Percentiles rank a stretch among this genome's conserved stretches.
These are phyloP conservation scores for Sarocladium brachiariae DNA, from an alignment of 2,329 filamentous ascomycete species.

Conservation along the genomic window DNA sequence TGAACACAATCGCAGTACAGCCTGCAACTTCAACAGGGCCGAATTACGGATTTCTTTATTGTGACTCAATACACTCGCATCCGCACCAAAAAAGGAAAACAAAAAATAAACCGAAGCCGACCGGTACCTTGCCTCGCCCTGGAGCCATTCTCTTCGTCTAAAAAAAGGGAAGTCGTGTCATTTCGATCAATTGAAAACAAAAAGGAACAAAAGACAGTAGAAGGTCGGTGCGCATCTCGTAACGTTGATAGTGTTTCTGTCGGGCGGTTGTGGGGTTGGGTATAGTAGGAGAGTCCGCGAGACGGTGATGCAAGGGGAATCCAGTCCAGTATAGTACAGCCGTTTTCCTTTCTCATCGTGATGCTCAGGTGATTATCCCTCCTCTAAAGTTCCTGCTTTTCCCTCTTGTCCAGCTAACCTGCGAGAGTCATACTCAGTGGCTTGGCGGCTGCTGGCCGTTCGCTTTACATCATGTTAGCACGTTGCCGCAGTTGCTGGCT, in stretches of 20 bases:
- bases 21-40: too few relatives aligned
- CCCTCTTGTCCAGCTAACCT: neutral
- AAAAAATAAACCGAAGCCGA: neutral
- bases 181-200: neutral
- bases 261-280: constrained; percentile 1
- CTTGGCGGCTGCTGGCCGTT: constrained; percentile 28
- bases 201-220: neutral
- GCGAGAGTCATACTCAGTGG: constrained; percentile 18
- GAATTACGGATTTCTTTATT: neutral
- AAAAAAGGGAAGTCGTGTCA: constrained; percentile 2
- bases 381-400: neutral
- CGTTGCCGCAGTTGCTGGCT: too few relatives aligned
- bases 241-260: neutral
- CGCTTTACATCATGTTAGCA: constrained; percentile 17
- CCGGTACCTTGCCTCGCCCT: constrained; percentile 1
- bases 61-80: neutral
- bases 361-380: constrained; percentile 7
- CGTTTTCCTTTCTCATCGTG: constrained; percentile 7
- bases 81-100: constrained; percentile 1
- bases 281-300: constrained; percentile 7
- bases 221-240: constrained; percentile 4
- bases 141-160: constrained; percentile 8
- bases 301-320: constrained; percentile 3
- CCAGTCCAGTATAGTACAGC: constrained; percentile 8
- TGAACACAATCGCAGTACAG: too few relatives aligned